Percentiles rank a stretch among this genome's conserved stretches.
Conservation (phyloP, 495 filamentous ascomycete genomes). For the Lasiosphaeria hispida region DNA sequence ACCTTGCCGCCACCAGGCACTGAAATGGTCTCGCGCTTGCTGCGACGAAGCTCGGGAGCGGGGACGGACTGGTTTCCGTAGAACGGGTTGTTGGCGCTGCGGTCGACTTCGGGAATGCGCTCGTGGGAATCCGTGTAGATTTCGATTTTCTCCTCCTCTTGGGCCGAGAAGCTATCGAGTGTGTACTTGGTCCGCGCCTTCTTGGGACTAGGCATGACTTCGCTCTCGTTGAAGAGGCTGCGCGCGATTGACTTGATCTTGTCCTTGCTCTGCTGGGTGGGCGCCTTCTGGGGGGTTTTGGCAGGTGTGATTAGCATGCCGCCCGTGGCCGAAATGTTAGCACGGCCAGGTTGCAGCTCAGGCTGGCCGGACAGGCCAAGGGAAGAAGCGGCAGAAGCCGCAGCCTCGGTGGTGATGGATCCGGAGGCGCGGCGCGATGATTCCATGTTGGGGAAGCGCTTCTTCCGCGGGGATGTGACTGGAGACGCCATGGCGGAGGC, state of each 20-base stretch:
- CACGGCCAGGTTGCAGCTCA: neutral
- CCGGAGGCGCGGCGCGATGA: conserved; percentile 40
- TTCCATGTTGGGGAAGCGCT: conserved; percentile 35
- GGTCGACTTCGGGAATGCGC: conserved; percentile 70
- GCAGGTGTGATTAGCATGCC: conserved; percentile 81
- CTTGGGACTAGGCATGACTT: conserved; percentile 58
- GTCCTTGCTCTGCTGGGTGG: conserved; percentile 47
- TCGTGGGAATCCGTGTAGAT: conserved; percentile 92
- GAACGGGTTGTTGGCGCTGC: conserved; percentile 73
- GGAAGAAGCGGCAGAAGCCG: conserved; percentile 35
- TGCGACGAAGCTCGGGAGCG: conserved; percentile 38
- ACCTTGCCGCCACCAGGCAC: conserved; percentile 55
- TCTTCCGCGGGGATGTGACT: conserved; percentile 54
- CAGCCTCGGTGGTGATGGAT: conserved; percentile 32
- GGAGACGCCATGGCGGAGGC: conserved; percentile 39
- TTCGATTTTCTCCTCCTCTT: conserved; percentile 60
- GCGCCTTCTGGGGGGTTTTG: conserved; percentile 81
- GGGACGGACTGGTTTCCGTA: conserved; percentile 42
- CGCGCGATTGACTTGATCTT: conserved; percentile 67
- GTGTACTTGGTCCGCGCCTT: conserved; percentile 56
- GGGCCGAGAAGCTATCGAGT: conserved; percentile 67
- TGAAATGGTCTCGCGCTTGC: conserved; percentile 43
- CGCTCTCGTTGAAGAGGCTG: conserved; percentile 63
- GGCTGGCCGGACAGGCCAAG: conserved; percentile 27
- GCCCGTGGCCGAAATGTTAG: conserved; percentile 18